These are phyloP conservation scores for Moesziomyces sp. DNA, from an alignment of 1,284 basidiomycete genomes.

Conservation along the genomic window DNA sequence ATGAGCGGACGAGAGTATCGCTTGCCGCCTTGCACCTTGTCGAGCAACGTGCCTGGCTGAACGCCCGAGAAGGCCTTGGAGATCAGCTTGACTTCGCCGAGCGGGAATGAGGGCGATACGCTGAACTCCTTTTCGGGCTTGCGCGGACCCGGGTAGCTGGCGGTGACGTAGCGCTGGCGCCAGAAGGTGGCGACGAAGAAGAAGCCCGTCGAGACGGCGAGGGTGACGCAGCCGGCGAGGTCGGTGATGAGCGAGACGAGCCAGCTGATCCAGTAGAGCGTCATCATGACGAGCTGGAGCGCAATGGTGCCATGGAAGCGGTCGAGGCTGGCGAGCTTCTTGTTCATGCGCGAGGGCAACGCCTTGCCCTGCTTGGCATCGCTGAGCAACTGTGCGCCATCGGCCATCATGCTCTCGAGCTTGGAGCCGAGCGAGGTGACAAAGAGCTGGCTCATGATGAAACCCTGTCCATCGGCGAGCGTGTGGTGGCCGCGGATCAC, in stretches of 20 bases:
- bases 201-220: slow-evolving; percentile 46
- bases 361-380: slow-evolving; percentile 55
- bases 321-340: slow-evolving; percentile 56
- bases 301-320: slow-evolving; percentile 37
- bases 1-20: slow-evolving; percentile 32
- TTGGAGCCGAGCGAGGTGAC: slow-evolving; percentile 61
- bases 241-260: slow-evolving; percentile 27
- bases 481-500: slow-evolving; percentile 64
- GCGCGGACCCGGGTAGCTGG: slow-evolving; percentile 44
- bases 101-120: slow-evolving; percentile 33
- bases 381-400: slow-evolving; percentile 45
- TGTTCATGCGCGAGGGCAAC: slow-evolving; percentile 57
- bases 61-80: slow-evolving; percentile 64
- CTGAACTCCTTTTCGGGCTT: slow-evolving; percentile 53
- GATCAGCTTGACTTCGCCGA: slow-evolving; percentile 61
- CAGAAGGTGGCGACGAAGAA: slow-evolving; percentile 53
- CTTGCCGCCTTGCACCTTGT: slow-evolving; percentile 40
- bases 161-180: slow-evolving; percentile 55
- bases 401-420: slow-evolving; percentile 55
- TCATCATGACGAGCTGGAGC: slow-evolving; percentile 55
- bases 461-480: slow-evolving; percentile 63
- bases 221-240: slow-evolving; percentile 34
- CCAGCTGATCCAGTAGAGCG: slow-evolving; percentile 53
- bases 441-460: slow-evolving; percentile 60
- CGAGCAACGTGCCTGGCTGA: slow-evolving; percentile 47